Evolutionary conservation across 495 filamentous ascomycete genomes (phyloP), one percentile per base, ranked within the genome.

Genomic region (Jackrogersella minutella): DNA sequence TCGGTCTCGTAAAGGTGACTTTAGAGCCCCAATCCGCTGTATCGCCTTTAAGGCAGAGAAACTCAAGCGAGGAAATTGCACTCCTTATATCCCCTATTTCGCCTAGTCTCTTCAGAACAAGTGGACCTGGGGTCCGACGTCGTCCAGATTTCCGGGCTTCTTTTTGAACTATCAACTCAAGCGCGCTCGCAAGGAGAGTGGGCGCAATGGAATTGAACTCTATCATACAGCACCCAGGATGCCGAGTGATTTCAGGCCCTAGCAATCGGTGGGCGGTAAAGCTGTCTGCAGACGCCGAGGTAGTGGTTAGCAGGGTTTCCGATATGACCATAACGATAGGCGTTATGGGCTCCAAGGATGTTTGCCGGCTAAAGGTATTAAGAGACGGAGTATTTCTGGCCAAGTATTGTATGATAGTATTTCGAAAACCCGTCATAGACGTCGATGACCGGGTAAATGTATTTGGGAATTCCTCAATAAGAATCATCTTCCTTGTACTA

Each of bases 381-480:
- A 83, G 69, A 2, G 82, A 74, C 2, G 83, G 84, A 1, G 79
- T 82, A 66, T 84, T 86, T 34, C 80, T 78, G 3, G 89, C 90
- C 31, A 97, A 78, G 72, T 90, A 95, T 56, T 88, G 85, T 33
- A 91, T 78, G 21, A 99, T 81, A 11, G 90, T 84, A 39, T 85
- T 81, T 55, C 92, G 85, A 75, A 99, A 98, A 0, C 90, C 82
- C 51, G 84, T 80, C 36, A 97, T 74, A 54, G 84, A 82, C 13
- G 84, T 82, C 9, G 90, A 91, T 0, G 85, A 88, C 39, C 86
- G 84, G 19, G 85, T 84, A 60, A 93, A 88, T 0, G 90, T 89
- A 66, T 91, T 93, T 0, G 96, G 96, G 73, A 97, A 97, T 73
- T 99, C 96, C 80, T 99, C 96, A 49, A 99, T 83, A 7, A 98